Evolutionary conservation across 495 filamentous ascomycete genomes (phyloP).

Genomic region (Hyaloscypha hepaticicola): DNA sequence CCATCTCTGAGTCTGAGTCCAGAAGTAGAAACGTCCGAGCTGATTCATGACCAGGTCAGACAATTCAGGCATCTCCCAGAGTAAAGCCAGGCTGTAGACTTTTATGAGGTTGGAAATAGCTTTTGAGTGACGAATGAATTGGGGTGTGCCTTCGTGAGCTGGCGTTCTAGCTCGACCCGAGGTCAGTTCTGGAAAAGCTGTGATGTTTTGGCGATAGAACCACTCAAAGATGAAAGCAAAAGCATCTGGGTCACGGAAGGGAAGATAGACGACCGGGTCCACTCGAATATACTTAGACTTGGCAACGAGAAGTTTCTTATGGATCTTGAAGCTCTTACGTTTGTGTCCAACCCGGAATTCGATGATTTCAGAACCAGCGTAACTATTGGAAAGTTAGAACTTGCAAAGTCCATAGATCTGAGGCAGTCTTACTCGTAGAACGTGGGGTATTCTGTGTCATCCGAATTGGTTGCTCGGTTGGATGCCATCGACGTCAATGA

Average conservation of each 20-base stretch:
- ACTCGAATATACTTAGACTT: background rate
- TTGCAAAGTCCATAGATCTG: too few relatives aligned
- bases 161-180: background rate
- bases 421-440: background rate
- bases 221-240: background rate
- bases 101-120: background rate
- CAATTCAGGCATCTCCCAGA: background rate
- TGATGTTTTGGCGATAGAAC: background rate
- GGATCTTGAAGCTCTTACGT: background rate
- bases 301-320: background rate
- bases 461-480: too few relatives aligned
- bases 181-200: background rate
- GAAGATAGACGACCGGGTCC: background rate
- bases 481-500: too few relatives aligned
- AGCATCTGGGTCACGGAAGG: background rate
- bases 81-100: background rate
- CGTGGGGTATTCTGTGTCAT: background rate
- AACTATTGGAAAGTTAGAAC: background rate
- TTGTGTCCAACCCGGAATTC: background rate
- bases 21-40: background rate
- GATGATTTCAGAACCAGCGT: background rate
- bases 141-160: background rate
- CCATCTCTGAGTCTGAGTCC: background rate
- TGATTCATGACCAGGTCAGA: background rate
- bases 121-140: background rate